Evolutionary conservation across 176 grass and related monocot genomes (phyloP), one percentile per base, ranked within the genome.

Genomic region (Zea mays): DNA sequence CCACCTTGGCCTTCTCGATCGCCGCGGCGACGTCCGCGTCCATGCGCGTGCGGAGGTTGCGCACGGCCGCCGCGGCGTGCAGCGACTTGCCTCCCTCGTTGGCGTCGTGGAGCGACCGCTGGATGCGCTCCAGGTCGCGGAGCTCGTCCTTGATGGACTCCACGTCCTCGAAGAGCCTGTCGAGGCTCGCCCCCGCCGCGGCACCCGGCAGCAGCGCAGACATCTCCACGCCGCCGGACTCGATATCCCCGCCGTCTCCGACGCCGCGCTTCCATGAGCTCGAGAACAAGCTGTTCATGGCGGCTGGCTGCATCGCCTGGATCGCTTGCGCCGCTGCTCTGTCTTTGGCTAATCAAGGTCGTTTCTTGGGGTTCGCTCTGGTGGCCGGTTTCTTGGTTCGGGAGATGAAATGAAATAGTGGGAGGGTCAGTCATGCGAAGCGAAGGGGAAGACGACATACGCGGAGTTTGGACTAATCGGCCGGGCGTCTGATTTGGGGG

Each of bases 91-190:
- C 51, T 4, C 54, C 33, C 87, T 98, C 95, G 81, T 94, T 98
- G 38, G 20, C 75, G 42, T 98, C 95, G 86, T 90, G 89, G 77
- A 94, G 87, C 3, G 78, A 66, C 11, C 65, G 69, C 67, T 98
- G 95, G 87, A 98, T 75, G 7, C 80, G 83, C 67, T 98, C 95
- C 61, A 98, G 76, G 54, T 92, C 89, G 2, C 88, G 88, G 2
- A 98, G 91, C 69, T 98, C 91, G 76, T 98, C 95, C 91, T 98
- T 98, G 74, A 94, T 81, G 0, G 88, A 90, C 85, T 98, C 95
- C 63, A 98, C 91, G 75, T 98, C 95, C 59, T 94, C 89, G 69
- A 98, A 98, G 67, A 98, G 94, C 71, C 16, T 77, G 76, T 98
- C 91, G 0, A 98, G 87, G 73, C 77, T 98, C 6, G 95, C 95